Percentiles rank a stretch among this genome's conserved stretches.
Evolutionary conservation across 345 rosid genomes (phyloP).

Genomic region (thale cress (Arabidopsis thaliana)): TAIR10.1 NC_003074.8:5530501-5531000

Average conservation of each 20-base stretch:
- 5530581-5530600: slow-evolving; percentile 86
- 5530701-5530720: slow-evolving; percentile 1
- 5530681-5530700: slow-evolving; percentile 17
- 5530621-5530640: slow-evolving; percentile 21
- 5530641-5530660: slow-evolving; percentile 10
- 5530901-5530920: slow-evolving; percentile 14
- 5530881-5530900: slow-evolving; percentile 7
- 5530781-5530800: slow-evolving; percentile 64
- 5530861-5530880: slow-evolving; percentile 64
- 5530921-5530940: slow-evolving; percentile 5
- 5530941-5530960: background rate
- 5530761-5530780: slow-evolving; percentile 67
- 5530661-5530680: slow-evolving; percentile 13
- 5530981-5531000: slow-evolving; percentile 85
- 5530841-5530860: slow-evolving; percentile 89
- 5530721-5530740: slow-evolving; percentile 26
- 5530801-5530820: slow-evolving; percentile 85
- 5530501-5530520: background rate
- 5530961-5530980: slow-evolving; percentile 3
- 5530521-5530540: slow-evolving; percentile 14
- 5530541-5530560: slow-evolving; percentile 76
- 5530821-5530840: slow-evolving; percentile 87
- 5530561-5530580: slow-evolving; percentile 96
- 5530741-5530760: slow-evolving; percentile 20
- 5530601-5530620: slow-evolving; percentile 17